Evolutionary conservation across 2,329 filamentous ascomycete genomes (phyloP).

Genomic region (Lasiodiplodia sp.): DNA sequence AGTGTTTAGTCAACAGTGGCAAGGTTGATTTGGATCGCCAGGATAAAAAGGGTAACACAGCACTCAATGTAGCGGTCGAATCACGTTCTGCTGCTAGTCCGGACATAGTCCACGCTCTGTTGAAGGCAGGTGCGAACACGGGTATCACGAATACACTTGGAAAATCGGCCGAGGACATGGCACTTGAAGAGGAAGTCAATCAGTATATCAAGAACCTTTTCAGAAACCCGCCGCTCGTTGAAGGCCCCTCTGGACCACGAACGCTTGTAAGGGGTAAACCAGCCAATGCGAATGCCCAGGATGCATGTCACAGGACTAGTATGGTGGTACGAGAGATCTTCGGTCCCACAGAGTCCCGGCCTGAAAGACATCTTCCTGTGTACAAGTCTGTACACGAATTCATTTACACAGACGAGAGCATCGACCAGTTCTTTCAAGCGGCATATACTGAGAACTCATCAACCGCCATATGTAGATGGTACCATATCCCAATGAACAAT

Average conservation of each 20-base stretch:
- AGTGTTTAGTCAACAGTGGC: conserved; percentile 4
- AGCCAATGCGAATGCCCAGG: background rate
- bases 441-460: background rate
- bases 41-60: background rate
- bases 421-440: background rate
- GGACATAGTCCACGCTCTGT: background rate
- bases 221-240: background rate
- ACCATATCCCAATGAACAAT: conserved; percentile 16
- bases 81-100: background rate
- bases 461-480: conserved; percentile 1
- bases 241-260: background rate
- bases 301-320: background rate
- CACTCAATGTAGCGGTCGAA: background rate
- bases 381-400: conserved; percentile 11
- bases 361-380: conserved; percentile 9
- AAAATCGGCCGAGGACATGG: background rate
- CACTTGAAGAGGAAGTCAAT: background rate
- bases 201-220: background rate
- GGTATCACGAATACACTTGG: background rate
- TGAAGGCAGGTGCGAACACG: conserved; percentile 4
- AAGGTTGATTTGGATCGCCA: conserved; percentile 14
- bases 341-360: background rate
- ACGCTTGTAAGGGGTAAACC: background rate
- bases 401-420: background rate
- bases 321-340: conserved; percentile 10